Percentiles rank a stretch among this genome's conserved stretches.
phyloP scores from a whole-genome alignment of 106 monocot genomes.

The Allium sativum region DNA sequence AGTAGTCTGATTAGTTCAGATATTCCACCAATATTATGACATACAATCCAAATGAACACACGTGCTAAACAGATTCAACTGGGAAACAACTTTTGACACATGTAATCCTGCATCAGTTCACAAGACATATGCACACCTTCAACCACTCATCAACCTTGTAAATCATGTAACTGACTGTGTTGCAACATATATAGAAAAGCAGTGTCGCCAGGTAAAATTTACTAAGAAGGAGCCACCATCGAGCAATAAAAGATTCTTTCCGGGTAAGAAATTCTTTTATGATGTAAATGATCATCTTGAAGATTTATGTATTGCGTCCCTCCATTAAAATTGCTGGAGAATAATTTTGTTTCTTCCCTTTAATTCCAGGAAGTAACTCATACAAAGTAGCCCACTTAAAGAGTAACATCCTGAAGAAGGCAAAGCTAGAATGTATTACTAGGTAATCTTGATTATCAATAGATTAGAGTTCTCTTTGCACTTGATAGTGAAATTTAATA shows the following conservation, averaged over 20 bases:
- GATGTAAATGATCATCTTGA: neutral
- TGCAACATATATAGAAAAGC: slow-evolving; percentile 33
- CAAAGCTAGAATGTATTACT: slow-evolving; percentile 62
- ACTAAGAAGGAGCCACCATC: slow-evolving; percentile 64
- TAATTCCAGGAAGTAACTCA: slow-evolving; percentile 39
- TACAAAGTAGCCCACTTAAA: slow-evolving; percentile 43
- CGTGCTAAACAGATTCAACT: neutral
- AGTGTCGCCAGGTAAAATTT: slow-evolving; percentile 55
- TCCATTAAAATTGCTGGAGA: neutral
- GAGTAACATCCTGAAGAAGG: slow-evolving; percentile 83
- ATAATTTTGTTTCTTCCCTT: neutral
- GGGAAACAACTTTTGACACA: neutral
- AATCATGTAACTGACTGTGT: neutral
- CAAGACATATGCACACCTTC: neutral
- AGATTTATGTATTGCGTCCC: neutral
- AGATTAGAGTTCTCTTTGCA: neutral
- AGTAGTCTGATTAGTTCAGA: too few relatives aligned
- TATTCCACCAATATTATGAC: too few relatives aligned
- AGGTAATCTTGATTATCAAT: slow-evolving; percentile 26
- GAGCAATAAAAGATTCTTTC: slow-evolving; percentile 50
- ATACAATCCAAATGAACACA: too few relatives aligned
- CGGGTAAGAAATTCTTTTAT: slow-evolving; percentile 37
- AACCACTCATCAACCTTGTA: neutral
- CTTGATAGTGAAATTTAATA: neutral
- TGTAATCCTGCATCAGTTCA: neutral